Conservation (phyloP, 495 filamentous ascomycete genomes). For the Penicillium pancosmium region DNA sequence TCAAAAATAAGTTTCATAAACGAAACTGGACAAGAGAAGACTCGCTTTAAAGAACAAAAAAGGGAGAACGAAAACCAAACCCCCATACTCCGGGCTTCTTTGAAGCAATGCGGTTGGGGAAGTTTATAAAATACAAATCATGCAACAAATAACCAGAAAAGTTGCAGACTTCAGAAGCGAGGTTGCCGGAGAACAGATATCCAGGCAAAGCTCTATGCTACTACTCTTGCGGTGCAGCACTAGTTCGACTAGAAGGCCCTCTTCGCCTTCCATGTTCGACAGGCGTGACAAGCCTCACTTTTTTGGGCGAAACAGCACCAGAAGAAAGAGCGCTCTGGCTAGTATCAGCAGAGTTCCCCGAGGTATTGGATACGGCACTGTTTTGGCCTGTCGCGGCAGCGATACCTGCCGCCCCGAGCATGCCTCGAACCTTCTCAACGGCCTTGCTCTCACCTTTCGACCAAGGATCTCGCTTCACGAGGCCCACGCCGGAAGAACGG, state of each 20-base stretch:
- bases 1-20: neutral
- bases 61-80: neutral
- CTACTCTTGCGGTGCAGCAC: constrained; percentile 19
- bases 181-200: neutral
- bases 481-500: constrained; percentile 37
- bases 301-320: constrained; percentile 46
- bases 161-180: neutral
- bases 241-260: constrained; percentile 27
- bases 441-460: constrained; percentile 46
- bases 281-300: constrained; percentile 48
- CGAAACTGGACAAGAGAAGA: neutral
- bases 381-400: constrained; percentile 26
- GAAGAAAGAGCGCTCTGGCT: constrained; percentile 26
- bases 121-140: neutral
- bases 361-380: constrained; percentile 26
- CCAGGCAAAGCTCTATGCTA: neutral
- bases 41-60: neutral
- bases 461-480: constrained; percentile 50
- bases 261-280: constrained; percentile 41
- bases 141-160: neutral
- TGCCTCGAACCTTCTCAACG: constrained; percentile 51
- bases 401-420: constrained; percentile 41
- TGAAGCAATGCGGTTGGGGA: neutral
- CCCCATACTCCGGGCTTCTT: neutral
- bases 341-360: constrained; percentile 23